Evolutionary conservation across 257 asterid genomes (phyloP).

Genomic region (Osmanthus fragrans): DNA sequence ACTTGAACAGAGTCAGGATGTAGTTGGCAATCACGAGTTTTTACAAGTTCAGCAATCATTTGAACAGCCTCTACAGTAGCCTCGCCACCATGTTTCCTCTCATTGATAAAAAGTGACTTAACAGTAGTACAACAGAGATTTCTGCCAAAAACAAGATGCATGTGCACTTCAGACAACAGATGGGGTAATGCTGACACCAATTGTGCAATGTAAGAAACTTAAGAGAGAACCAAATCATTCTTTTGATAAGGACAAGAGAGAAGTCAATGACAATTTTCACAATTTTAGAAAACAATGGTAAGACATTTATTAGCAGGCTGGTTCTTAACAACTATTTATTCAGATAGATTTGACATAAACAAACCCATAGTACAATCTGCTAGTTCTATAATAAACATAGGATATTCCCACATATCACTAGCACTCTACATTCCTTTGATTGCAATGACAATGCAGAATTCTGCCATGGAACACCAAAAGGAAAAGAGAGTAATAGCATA

Average conservation of each 20-base stretch:
- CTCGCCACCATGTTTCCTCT: slow-evolving; percentile 97
- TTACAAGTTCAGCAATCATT: slow-evolving; percentile 81
- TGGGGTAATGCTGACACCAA: slow-evolving; percentile 3
- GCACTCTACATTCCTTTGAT: background rate
- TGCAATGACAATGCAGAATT: background rate
- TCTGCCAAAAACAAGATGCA: slow-evolving; percentile 44
- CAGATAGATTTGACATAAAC: background rate
- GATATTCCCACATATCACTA: background rate
- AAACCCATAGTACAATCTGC: background rate
- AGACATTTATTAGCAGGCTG: slow-evolving; percentile 4
- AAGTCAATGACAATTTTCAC: background rate
- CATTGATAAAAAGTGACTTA: slow-evolving; percentile 73
- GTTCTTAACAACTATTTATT: background rate
- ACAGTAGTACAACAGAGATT: slow-evolving; percentile 62
- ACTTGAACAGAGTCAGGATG: slow-evolving; percentile 97
- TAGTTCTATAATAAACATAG: background rate
- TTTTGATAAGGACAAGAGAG: background rate
- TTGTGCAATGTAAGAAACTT: background rate
- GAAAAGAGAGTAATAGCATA: background rate
- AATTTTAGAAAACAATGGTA: background rate
- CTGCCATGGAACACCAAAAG: background rate
- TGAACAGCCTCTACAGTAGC: slow-evolving; percentile 89
- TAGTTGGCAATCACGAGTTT: slow-evolving; percentile 67
- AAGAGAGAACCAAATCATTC: background rate
- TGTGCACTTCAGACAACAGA: slow-evolving; percentile 22